Evolutionary conservation across 306 rosid species (phyloP), one percentile per base, ranked within the genome.

Genomic region (Macrotyloma uniflorum): DNA sequence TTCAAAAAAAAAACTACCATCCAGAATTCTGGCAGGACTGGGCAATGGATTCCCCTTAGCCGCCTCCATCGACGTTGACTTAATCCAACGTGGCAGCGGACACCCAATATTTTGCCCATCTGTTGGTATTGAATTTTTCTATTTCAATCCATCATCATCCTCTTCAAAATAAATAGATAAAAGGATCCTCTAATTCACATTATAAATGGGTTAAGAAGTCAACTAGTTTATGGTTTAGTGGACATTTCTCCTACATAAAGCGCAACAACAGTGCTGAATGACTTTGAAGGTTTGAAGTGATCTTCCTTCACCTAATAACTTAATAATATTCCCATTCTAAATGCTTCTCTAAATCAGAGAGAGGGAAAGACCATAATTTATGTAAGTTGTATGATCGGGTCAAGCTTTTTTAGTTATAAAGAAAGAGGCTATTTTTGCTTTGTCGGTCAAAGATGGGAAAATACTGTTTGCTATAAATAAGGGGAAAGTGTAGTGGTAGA

Each of bases 391-490:
- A 9, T 9, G 43, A 38, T 38, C 4, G 3, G 67, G 20, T 16
- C 22, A 16, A 33, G 45, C 3, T 2, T 54, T 22, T 54, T 22
- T 0, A 1, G 1, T 53, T 8, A n/a, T 5, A 6, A 8, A 7
- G 3, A 63, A 33, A 8, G 4, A 13, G 10, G 3, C 0, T 4
- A 54, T 1, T 16, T 51, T 23, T 53, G 70, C 7, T 36, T 69
- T 47, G 72, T 18, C 2, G 42, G 78, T 82, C 75, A 83, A 77
- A 76, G 70, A 58, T 36, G 46, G 6, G 30, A 30, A 35, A 54
- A 40, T 7, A 65, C 0, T 57, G 65, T 58, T 58, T 5, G 20
- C 13, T 20, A 59, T 28, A 59, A 28, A 15, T 22, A 59, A 59
- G 40, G 78, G 24, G 13, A 36, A 40, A n/a, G 45, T 4, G 38